phyloP scores from a whole-genome alignment of 2,329 filamentous ascomycete genomes.

The Arthrobotrys entomopaga region DNA sequence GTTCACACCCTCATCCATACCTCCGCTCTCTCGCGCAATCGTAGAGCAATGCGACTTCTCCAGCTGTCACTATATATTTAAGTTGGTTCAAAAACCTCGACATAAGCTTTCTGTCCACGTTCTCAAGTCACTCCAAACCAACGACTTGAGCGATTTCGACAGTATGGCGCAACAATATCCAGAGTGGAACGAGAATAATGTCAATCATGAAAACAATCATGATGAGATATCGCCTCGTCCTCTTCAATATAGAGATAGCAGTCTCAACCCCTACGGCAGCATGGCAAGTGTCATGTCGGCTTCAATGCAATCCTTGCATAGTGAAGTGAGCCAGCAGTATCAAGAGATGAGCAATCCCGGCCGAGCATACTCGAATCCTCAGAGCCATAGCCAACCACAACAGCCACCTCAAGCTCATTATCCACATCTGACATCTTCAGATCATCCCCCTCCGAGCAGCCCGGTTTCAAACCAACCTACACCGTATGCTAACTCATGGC shows the following conservation, averaged over 20 bases:
- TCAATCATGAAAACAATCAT: slow-evolving; percentile 15
- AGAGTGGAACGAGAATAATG: slow-evolving; percentile 41
- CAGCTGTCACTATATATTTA: slow-evolving; percentile 31
- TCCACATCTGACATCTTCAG: slow-evolving; percentile 37
- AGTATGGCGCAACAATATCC: slow-evolving; percentile 48
- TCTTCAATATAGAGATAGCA: slow-evolving; percentile 42
- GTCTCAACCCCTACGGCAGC: slow-evolving; percentile 28
- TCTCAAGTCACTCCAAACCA: slow-evolving; percentile 21
- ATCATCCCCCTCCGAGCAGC: slow-evolving; percentile 18
- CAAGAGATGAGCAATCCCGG: slow-evolving; percentile 43
- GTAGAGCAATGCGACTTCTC: neutral
- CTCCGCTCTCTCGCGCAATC: neutral
- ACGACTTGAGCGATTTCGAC: slow-evolving; percentile 5
- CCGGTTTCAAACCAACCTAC: neutral
- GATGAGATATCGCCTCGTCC: slow-evolving; percentile 42
- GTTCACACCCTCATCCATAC: neutral
- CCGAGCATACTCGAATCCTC: slow-evolving; percentile 9
- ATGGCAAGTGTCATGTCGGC: slow-evolving; percentile 30
- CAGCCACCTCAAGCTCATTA: slow-evolving; percentile 17
- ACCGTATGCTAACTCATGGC: slow-evolving; percentile 46
- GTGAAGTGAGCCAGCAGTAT: slow-evolving; percentile 45
- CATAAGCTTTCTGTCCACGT: slow-evolving; percentile 54
- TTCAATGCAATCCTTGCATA: slow-evolving; percentile 49
- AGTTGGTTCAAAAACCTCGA: slow-evolving; percentile 32
- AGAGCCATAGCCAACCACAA: slow-evolving; percentile 10